A percentile compares a stretch with the other conserved stretches of the same genome.
These are phyloP conservation scores for Colletotrichum limetticola DNA, from an alignment of 2,329 filamentous ascomycete species.

Conservation along the genomic window DNA sequence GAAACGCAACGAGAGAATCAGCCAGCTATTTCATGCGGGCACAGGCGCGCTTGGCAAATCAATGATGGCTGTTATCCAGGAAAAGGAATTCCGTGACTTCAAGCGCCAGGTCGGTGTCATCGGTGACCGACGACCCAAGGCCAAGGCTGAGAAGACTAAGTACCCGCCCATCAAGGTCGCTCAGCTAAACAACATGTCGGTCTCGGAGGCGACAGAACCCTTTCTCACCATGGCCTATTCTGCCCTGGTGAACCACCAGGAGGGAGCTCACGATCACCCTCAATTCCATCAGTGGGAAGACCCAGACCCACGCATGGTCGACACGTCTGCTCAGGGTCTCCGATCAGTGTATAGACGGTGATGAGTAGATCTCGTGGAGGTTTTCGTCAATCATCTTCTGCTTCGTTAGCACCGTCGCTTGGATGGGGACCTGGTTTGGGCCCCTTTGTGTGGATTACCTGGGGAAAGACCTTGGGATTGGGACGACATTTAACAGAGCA, in stretches of 20 bases:
- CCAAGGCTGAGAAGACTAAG: slow-evolving; percentile 37
- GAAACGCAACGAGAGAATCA: slow-evolving; percentile 42
- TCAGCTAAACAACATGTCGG: slow-evolving; percentile 50
- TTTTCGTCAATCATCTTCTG: slow-evolving; percentile 13
- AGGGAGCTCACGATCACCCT: slow-evolving; percentile 7
- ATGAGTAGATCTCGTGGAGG: not conserved
- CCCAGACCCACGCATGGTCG: slow-evolving; percentile 14
- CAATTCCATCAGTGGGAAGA: slow-evolving; percentile 18
- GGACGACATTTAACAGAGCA: slow-evolving; percentile 4
- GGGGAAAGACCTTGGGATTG: slow-evolving; percentile 19
- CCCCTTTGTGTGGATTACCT: slow-evolving; percentile 18
- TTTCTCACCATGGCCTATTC: slow-evolving; percentile 55
- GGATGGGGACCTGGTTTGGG: slow-evolving; percentile 34
- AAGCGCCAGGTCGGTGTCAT: slow-evolving; percentile 49
- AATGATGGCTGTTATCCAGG: slow-evolving; percentile 43
- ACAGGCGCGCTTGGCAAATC: slow-evolving; percentile 47
- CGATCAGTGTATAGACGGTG: slow-evolving; percentile 23
- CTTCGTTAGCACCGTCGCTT: slow-evolving; percentile 27
- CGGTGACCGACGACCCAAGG: slow-evolving; percentile 48
- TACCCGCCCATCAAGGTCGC: slow-evolving; percentile 46
- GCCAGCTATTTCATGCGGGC: slow-evolving; percentile 53
- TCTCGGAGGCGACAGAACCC: slow-evolving; percentile 51
- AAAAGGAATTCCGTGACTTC: slow-evolving; percentile 42
- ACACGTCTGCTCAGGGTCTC: slow-evolving; percentile 13
- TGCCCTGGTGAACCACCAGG: slow-evolving; percentile 39